Base-by-base conservation (phyloP, 2,329 filamentous ascomycete genomes). In the Pyrenophora seminiperda region DNA sequence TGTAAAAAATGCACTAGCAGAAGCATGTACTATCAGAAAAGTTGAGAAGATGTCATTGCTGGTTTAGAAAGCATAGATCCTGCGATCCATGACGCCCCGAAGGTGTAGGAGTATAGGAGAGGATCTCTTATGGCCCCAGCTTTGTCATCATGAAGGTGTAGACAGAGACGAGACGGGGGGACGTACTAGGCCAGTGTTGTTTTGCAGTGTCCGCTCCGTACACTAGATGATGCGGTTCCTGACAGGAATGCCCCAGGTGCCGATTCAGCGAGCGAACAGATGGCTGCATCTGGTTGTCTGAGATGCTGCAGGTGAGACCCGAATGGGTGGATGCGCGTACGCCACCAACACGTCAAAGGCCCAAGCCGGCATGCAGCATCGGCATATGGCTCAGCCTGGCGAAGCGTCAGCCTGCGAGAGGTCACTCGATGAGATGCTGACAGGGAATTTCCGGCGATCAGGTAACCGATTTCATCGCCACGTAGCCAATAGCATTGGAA, bases 121-220 rank as follows among this genome's bases (percentile, higher is more conserved):
- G 37, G 41, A 62, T 56, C 55, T 70, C 60, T 60, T 68, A 63
- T 70, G 67, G 67, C 67, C 67, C 67, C 66, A 70, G 66, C 67
- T 59, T 60, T 63, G 57, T 70, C 67, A 66, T 70, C 67, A 68
- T 60, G 29, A 24, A 36, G 19, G 29, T 11, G 7, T 22, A 27
- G 15, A 22, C 5, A 11, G 14, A 37, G 9, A 14, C 13, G 11
- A 19, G 14, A 20, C 2, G 30, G 9, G 9, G 9, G 14, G 20
- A 46, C 47, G 40, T 46, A 50, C 47, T 10, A 18, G 30, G 5
- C 19, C 1, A 22, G 18, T 11, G 24, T 33, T 30, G 24, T 19
- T 24, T 27, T 38, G 24, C 9, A 18, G 30, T 10, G 31, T 33
- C 31, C 24, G 27, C 24, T 24, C 34, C 19, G 34, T n/a, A 19